Base-by-base conservation (phyloP, 768 basidiomycete genomes). In the Boletus insuetus region DNA sequence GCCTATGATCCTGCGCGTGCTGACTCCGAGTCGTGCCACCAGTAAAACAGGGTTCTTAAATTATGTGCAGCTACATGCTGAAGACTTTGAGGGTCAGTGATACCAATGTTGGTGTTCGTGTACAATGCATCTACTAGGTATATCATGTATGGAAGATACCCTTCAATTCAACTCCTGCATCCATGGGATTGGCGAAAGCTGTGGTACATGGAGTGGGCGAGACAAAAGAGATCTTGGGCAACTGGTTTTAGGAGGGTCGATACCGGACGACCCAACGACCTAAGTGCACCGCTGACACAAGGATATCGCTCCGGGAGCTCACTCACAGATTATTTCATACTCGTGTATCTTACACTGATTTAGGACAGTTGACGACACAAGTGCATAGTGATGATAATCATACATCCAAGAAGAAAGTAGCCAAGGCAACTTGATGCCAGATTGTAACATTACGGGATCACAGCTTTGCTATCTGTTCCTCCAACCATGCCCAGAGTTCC, bases 21-120 rank as follows among this genome's bases (percentile, higher is more conserved):
- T 64, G 40, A 64, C 20, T 37, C 51, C 60, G 38, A 64, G 17
- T 34, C 22, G 22, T 12, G 5, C 35, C 50, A 7, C 35, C 22
- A 76, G 75, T n/a, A 68, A 66, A 50, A 68, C 67, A 16, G 75
- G 74, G 16, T 76, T 70, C 51, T 53, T 75, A 43, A 68, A 70
- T 54, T 76, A 76, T 40, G 73, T 75, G 2, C 75, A 75, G 17
- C 58, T 76, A 29, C 68, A 73, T 24, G 64, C 66, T 1, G 74
- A 75, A 45, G 74, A 76, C 45, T 75, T 76, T 52, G 64, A 64
- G 45, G 46, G 31, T 42, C 47, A 44, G 31, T 65, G 7, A 51
- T 11, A 17, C 26, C 24, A 17, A 35, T 19, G 22, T 12, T 4
- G 29, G 38, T 14, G 8, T 44, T 44, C 6, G 19, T 58, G 34